Percentiles rank a stretch among this genome's conserved stretches.
Conservation (phyloP, 2,329 filamentous ascomycete species). For the Calonectria pseudoturangicola region DNA sequence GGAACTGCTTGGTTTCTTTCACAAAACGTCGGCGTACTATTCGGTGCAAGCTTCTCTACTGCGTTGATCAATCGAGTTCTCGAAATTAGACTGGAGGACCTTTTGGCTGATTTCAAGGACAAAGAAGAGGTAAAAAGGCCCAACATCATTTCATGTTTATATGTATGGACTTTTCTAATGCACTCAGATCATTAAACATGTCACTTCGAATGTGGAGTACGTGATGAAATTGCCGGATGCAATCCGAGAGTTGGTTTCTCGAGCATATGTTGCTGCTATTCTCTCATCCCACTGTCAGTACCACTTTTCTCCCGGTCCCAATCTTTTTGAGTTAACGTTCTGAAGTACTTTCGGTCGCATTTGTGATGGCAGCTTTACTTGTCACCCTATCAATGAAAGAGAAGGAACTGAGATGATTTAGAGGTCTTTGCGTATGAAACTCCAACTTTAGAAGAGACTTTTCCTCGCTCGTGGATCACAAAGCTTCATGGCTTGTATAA, state of each 20-base stretch:
- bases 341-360: neutral
- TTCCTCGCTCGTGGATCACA: neutral
- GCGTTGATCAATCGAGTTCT: slow-evolving; percentile 32
- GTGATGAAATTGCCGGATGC: neutral
- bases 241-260: slow-evolving; percentile 3
- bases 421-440: neutral
- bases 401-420: neutral
- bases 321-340: neutral
- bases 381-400: slow-evolving; percentile 5
- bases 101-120: neutral
- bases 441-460: neutral
- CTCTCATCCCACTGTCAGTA: slow-evolving; percentile 18
- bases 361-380: neutral
- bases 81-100: neutral
- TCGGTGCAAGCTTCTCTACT: slow-evolving; percentile 34
- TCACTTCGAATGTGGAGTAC: slow-evolving; percentile 13
- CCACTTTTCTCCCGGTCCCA: neutral
- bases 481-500: no score
- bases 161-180: neutral
- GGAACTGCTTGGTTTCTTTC: slow-evolving; percentile 34
- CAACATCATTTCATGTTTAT: no score
- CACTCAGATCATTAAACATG: slow-evolving; percentile 28
- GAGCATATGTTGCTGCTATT: slow-evolving; percentile 15
- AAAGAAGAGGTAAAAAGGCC: neutral
- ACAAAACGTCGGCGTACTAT: slow-evolving; percentile 33